These are phyloP conservation scores for Syzygium grande DNA, from an alignment of 345 rosid genomes.

Conservation along the genomic window DNA sequence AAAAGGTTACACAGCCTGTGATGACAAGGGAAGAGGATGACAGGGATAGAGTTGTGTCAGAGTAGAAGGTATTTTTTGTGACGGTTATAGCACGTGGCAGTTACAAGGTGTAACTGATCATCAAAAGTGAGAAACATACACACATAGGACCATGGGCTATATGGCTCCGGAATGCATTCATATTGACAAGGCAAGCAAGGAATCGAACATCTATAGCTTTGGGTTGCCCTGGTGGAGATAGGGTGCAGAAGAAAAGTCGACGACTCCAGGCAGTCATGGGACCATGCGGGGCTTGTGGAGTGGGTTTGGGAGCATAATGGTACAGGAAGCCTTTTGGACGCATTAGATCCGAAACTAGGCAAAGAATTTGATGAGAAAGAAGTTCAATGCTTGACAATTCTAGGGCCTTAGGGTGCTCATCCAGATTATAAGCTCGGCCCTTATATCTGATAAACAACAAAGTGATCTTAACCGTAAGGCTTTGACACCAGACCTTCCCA, in stretches of 20 bases:
- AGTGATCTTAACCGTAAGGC: background rate
- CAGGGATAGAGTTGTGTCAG: too few species aligned
- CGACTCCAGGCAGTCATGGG: background rate
- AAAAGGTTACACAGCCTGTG: too few species aligned
- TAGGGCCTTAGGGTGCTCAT: slow-evolving; percentile 14
- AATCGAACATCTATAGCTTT: slow-evolving; percentile 10
- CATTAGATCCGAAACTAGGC: background rate
- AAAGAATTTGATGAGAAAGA: background rate
- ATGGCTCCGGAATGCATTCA: slow-evolving; percentile 5
- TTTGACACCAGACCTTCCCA: background rate
- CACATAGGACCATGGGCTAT: slow-evolving; percentile 11
- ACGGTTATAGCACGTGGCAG: too few species aligned
- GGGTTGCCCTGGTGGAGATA: slow-evolving; percentile 9
- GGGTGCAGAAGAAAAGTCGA: slow-evolving; percentile 6
- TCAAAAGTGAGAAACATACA: too few species aligned
- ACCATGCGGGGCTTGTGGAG: background rate
- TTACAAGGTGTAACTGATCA: too few species aligned
- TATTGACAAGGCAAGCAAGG: background rate
- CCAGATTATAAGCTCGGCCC: slow-evolving; percentile 3
- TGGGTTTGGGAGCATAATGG: background rate
- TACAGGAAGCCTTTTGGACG: background rate
- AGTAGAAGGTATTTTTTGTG: too few species aligned
- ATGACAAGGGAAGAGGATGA: too few species aligned
- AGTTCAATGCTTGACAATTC: slow-evolving; percentile 8
- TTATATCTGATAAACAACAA: slow-evolving; percentile 6